Percentiles rank a stretch among this genome's conserved stretches.
phyloP scores from a whole-genome alignment of 1,139 yeast species.

The Nakaseomyces nivariensis region DNA sequence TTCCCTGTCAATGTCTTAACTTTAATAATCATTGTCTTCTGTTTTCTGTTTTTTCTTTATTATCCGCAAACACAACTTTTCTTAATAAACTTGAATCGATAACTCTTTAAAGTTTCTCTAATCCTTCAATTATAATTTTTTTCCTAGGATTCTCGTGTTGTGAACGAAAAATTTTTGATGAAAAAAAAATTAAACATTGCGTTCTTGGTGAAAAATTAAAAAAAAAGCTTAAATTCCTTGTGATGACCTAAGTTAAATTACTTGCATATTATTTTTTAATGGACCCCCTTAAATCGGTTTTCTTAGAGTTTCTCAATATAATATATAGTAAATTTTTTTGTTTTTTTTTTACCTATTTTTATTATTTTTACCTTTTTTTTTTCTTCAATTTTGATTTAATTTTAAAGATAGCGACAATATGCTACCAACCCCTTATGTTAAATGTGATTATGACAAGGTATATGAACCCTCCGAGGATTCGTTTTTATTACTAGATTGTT shows the following conservation, averaged over 20 bases:
- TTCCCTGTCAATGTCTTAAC: constrained; percentile 65
- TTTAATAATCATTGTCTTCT: constrained; percentile 21
- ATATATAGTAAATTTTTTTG: no score
- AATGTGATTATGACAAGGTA: constrained; percentile 44
- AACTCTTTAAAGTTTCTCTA: not conserved
- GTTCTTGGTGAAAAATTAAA: not conserved
- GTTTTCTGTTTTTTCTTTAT: not conserved
- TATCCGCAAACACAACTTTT: not conserved
- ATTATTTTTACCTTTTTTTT: not conserved
- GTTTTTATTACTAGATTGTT: constrained; percentile 65
- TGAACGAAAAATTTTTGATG: not conserved
- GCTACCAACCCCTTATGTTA: constrained; percentile 47
- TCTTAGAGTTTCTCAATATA: no score
- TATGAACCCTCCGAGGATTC: constrained; percentile 95
- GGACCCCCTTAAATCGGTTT: no score
- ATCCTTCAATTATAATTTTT: not conserved
- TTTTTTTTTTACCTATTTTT: no score
- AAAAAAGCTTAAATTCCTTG: not conserved
- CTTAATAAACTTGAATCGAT: no score
- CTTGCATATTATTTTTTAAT: no score
- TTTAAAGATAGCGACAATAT: constrained; percentile 21
- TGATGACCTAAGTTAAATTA: no score
- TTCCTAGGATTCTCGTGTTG: not conserved
- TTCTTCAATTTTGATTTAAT: not conserved
- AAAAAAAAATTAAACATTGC: no score